Evolutionary conservation across 179 eudicot genomes (phyloP).

Genomic region (Beta lomatogona): DNA sequence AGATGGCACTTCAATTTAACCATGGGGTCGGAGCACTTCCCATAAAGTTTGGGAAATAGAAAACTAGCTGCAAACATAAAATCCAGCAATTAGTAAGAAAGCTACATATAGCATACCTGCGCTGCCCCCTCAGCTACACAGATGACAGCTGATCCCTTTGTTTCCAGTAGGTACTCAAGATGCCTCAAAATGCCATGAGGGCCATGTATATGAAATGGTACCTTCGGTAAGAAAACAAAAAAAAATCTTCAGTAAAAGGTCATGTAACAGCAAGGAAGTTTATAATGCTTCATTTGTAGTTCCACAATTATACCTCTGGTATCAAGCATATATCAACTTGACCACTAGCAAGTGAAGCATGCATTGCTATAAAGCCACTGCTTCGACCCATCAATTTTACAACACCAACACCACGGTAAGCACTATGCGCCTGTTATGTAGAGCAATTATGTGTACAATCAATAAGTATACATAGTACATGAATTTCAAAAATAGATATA

Average conservation of each 20-base stretch:
- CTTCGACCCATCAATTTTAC: slow-evolving; percentile 99
- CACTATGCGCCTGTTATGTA: slow-evolving; percentile 82
- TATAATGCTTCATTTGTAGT: slow-evolving; percentile 18
- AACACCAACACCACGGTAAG: slow-evolving; percentile 94
- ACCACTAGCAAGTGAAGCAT: slow-evolving; percentile 98
- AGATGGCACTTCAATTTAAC: neutral
- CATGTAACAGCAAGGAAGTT: neutral
- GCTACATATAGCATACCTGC: slow-evolving; percentile 55
- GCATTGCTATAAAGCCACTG: slow-evolving; percentile 99
- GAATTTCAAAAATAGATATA: neutral
- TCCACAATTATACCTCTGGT: slow-evolving; percentile 71
- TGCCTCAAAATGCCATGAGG: slow-evolving; percentile 91
- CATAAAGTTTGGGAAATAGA: neutral
- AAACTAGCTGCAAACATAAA: neutral
- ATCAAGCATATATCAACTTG: slow-evolving; percentile 97
- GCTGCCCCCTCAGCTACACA: slow-evolving; percentile 99
- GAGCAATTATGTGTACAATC: neutral
- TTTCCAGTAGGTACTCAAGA: slow-evolving; percentile 79
- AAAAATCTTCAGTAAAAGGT: slow-evolving; percentile 12
- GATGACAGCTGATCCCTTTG: slow-evolving; percentile 95
- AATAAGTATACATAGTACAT: neutral
- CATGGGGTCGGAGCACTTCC: slow-evolving; percentile 2
- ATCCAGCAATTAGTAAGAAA: neutral
- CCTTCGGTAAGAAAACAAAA: slow-evolving; percentile 40
- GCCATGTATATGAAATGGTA: slow-evolving; percentile 84